Evolutionary conservation across 805 yeast species (phyloP).

Genomic region (Candida tammaniensis): DNA sequence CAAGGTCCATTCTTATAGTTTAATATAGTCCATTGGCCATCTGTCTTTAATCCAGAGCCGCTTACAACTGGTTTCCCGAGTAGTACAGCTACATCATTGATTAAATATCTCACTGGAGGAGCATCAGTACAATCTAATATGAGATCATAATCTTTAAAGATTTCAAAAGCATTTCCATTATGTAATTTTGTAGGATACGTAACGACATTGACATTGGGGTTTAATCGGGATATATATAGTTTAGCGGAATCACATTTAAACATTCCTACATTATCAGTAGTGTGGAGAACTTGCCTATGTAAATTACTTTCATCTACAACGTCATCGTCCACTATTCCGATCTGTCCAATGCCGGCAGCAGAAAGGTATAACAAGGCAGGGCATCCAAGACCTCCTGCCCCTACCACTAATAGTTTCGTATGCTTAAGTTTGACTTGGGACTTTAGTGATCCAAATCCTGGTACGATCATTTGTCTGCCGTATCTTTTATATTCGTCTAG

Average conservation of each 20-base stretch:
- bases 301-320: conserved; percentile 79
- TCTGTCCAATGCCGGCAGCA: conserved; percentile 82
- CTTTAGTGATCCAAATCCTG: conserved; percentile 56
- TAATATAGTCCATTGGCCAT: conserved; percentile 82
- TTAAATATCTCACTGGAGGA: conserved; percentile 80
- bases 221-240: conserved; percentile 47
- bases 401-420: conserved; percentile 70
- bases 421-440: conserved; percentile 57
- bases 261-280: conserved; percentile 61
- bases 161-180: conserved; percentile 57
- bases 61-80: conserved; percentile 73
- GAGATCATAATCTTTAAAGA: conserved; percentile 65
- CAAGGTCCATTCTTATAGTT: conserved; percentile 83
- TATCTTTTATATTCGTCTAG: conserved; percentile 76
- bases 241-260: conserved; percentile 80
- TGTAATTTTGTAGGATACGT: conserved; percentile 53
- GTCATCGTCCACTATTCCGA: conserved; percentile 90
- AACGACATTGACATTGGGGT: conserved; percentile 61
- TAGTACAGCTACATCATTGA: conserved; percentile 79
- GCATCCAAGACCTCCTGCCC: conserved; percentile 97
- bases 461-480: conserved; percentile 95
- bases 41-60: conserved; percentile 88
- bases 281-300: conserved; percentile 86
- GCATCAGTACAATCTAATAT: conserved; percentile 94
- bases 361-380: conserved; percentile 83